Evolutionary conservation across 1,139 yeast genomes (phyloP).

Genomic region (Kazachstania sp.): DNA sequence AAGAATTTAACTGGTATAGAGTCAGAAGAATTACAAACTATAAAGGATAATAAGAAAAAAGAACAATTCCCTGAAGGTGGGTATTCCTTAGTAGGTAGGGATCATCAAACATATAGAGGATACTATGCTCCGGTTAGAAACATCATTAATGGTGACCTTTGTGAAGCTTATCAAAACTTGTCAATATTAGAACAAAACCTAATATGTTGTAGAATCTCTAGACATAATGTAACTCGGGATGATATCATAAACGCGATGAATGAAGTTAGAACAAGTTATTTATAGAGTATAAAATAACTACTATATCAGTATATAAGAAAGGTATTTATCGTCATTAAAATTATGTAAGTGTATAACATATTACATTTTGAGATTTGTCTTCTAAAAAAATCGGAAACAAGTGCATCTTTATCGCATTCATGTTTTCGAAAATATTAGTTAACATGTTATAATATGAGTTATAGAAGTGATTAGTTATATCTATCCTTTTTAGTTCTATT

Average conservation of each 20-base stretch:
- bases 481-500: background rate
- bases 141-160: constrained; percentile 80
- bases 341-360: background rate
- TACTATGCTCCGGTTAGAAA: constrained; percentile 70
- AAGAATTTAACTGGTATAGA: background rate
- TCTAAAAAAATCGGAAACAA: no score
- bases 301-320: background rate
- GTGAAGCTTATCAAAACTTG: constrained; percentile 38
- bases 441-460: background rate
- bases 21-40: constrained; percentile 1
- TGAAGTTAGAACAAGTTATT: constrained; percentile 23
- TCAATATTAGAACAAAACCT: constrained; percentile 16
- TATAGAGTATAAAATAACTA: constrained; percentile 8
- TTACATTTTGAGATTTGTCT: background rate
- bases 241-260: constrained; percentile 14
- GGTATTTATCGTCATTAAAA: background rate
- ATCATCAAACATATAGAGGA: constrained; percentile 61
- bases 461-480: background rate
- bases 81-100: constrained; percentile 50
- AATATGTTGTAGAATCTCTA: constrained; percentile 11
- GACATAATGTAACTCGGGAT: constrained; percentile 5
- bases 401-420: no score
- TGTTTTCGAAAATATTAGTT: background rate
- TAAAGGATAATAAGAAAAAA: constrained; percentile 19
- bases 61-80: constrained; percentile 26